Evolutionary conservation across 345 rosid genomes (phyloP).

Genomic region (Rubroshorea leprosula): DNA sequence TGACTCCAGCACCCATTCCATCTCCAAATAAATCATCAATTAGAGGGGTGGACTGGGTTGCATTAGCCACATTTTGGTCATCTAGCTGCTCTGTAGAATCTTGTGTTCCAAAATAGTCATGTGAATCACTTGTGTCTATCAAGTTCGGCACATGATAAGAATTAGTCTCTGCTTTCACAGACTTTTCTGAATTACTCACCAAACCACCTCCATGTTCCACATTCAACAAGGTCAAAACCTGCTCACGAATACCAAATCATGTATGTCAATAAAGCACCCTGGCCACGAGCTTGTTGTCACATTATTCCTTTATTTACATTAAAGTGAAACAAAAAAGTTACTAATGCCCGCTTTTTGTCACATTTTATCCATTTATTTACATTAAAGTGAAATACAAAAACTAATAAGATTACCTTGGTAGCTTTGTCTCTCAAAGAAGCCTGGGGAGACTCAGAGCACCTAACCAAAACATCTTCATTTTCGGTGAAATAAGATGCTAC

Average conservation of each 20-base stretch:
- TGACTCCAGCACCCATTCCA: conserved; percentile 29
- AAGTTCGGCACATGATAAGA: conserved; percentile 55
- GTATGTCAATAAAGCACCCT: neutral
- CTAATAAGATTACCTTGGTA: conserved; percentile 43
- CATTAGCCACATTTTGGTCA: conserved; percentile 37
- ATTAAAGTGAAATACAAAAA: neutral
- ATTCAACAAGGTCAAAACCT: conserved; percentile 76
- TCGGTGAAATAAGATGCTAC: conserved; percentile 68
- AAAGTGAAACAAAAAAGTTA: neutral
- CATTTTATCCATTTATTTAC: conserved; percentile 5
- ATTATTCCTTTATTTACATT: conserved; percentile 4
- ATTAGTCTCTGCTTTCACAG: conserved; percentile 37
- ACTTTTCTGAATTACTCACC: conserved; percentile 37
- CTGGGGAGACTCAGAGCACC: conserved; percentile 86
- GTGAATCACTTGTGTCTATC: conserved; percentile 68
- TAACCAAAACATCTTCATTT: conserved; percentile 54
- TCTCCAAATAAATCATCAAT: conserved; percentile 81
- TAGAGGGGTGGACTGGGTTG: conserved; percentile 36
- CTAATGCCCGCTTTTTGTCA: neutral
- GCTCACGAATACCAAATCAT: conserved; percentile 17
- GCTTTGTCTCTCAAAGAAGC: conserved; percentile 86
- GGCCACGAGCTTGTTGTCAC: neutral
- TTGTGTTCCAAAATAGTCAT: conserved; percentile 41
- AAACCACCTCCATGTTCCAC: conserved; percentile 40
- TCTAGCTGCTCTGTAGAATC: conserved; percentile 28